Conservation (phyloP, 2,329 filamentous ascomycete genomes). For the Ophiostoma angusticollis region DNA sequence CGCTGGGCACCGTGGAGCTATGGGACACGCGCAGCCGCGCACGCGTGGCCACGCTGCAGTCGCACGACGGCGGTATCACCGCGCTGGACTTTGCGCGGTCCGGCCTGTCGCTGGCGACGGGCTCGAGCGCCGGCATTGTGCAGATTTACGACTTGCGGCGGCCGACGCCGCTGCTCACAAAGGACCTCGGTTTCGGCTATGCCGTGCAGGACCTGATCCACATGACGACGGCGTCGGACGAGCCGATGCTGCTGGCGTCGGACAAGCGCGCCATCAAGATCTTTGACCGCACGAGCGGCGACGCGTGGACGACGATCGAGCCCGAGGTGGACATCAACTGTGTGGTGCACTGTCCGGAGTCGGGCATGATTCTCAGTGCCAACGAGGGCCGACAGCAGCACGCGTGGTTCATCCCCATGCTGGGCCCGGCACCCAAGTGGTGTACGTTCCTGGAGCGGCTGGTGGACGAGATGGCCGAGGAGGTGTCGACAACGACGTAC, state of each 20-base stretch:
- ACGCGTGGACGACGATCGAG: conserved; percentile 91
- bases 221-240: conserved; percentile 57
- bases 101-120: conserved; percentile 73
- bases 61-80: conserved; percentile 62
- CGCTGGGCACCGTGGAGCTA: conserved; percentile 89
- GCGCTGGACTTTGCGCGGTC: conserved; percentile 76
- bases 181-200: conserved; percentile 93
- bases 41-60: conserved; percentile 63
- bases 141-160: conserved; percentile 88
- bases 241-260: conserved; percentile 79
- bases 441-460: conserved; percentile 94
- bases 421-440: conserved; percentile 83
- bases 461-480: conserved; percentile 96
- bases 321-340: conserved; percentile 90
- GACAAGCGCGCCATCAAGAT: conserved; percentile 97
- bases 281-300: conserved; percentile 73
- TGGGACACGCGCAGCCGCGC: conserved; percentile 84
- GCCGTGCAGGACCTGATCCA: conserved; percentile 74
- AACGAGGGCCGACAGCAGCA: conserved; percentile 95
- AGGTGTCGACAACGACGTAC: conserved; percentile 67
- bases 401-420: conserved; percentile 38
- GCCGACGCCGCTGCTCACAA: conserved; percentile 71
- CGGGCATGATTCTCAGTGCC: conserved; percentile 89
- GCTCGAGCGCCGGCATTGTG: conserved; percentile 76
- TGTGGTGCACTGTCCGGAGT: conserved; percentile 83